Conservation (phyloP, 345 rosid genomes). For the Aquilaria malaccensis region DNA sequence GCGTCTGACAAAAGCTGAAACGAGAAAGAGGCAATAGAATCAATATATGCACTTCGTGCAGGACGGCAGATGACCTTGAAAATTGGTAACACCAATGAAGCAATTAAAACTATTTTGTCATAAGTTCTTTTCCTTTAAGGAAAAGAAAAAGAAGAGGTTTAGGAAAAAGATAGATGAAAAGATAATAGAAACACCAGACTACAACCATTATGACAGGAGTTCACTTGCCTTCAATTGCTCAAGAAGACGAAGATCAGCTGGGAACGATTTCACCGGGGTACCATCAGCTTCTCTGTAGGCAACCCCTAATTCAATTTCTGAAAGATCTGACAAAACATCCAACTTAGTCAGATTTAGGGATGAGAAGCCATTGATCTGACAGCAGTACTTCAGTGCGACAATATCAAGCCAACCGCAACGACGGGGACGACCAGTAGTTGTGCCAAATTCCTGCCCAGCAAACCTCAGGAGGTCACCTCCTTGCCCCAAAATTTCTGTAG, state of each 20-base stretch:
- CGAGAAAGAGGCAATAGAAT: no score
- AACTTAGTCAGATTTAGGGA: conserved; percentile 93
- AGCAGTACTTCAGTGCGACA: conserved; percentile 77
- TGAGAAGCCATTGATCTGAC: conserved; percentile 93
- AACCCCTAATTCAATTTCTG: conserved; percentile 81
- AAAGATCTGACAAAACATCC: conserved; percentile 82
- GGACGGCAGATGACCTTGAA: no score
- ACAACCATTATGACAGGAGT: background rate
- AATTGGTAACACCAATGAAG: background rate
- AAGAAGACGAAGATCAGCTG: conserved; percentile 73
- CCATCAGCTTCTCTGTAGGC: conserved; percentile 64
- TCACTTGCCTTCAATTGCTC: conserved; percentile 64
- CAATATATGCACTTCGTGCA: no score
- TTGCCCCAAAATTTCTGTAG: conserved; percentile 79
- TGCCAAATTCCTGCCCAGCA: conserved; percentile 95
- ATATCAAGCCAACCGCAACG: conserved; percentile 99
- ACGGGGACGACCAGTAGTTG: conserved; percentile 98
- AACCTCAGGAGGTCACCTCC: conserved; percentile 87
- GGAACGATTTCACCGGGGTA: conserved; percentile 73
- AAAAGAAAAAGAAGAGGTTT: background rate
- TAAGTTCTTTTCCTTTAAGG: background rate
- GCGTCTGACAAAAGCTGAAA: no score
- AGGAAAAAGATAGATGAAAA: background rate
- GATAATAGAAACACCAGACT: no score
- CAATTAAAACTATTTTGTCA: background rate